Evolutionary conservation across 1,139 yeast genomes (phyloP), one percentile per base, ranked within the genome.

Genomic region (Wickerhamomyces sp.): DNA sequence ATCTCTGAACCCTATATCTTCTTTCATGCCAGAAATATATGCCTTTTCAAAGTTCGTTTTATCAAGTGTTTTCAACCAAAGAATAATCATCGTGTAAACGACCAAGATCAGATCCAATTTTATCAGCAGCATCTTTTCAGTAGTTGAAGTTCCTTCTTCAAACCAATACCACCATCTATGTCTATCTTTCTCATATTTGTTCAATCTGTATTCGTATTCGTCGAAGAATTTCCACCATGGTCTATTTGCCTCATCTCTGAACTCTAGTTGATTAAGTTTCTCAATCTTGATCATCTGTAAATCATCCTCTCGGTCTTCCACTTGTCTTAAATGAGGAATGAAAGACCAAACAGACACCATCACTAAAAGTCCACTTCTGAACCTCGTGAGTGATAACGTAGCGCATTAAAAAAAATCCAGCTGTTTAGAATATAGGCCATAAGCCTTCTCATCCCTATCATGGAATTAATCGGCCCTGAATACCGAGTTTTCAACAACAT

Each of bases 31-130:
- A 14, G 81, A 73, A 35, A 80, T 78, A 55, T 81, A 82, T 10
- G 87, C 87, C 53, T 77, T 78, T 40, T 75, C 74, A 37, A 77
- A 63, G 54, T 62, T 64, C 34, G 79, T 67, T 43, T 72, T 73
- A 56, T 82, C 89, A 37, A 83, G 64, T 42, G 78, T 79, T 55
- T 82, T 81, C 36, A 79, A 79, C 86, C 87, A 83, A 60, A 80
- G 81, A 20, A 81, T 77, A 62, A 78, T 63, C 49, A 81, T 66
- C 24, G 82, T 73, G 56, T 78, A 82, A 33, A 77, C 60, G 4
- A 83, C 74, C 46, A 83, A 64, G 33, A 80, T 54, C 12, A 81
- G 42, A 54, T 84, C 92, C 38, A 83, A 59, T 55, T 84, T 84
- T 56, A 72, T 60, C 36, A 83, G 64, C 39, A 83, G 63, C 36